Percentiles rank a stretch among this genome's conserved stretches.
These are phyloP conservation scores for Mycena belliarum DNA, from an alignment of 768 basidiomycete species.

Conservation along the genomic window DNA sequence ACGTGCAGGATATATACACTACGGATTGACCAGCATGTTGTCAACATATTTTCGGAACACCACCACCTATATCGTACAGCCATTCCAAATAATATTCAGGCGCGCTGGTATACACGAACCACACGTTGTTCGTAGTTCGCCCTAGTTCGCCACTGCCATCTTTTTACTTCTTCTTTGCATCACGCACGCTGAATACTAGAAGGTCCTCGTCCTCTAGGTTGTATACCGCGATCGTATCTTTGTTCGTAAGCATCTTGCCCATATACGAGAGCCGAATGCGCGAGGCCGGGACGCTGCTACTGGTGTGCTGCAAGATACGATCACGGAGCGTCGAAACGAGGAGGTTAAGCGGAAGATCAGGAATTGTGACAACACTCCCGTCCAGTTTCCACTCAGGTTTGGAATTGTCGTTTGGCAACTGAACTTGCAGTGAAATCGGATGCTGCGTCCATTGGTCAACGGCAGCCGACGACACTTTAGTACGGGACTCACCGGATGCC, in stretches of 20 bases:
- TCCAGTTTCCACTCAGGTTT: slow-evolving; percentile 95
- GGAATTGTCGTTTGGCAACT: slow-evolving; percentile 77
- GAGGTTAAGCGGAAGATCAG: slow-evolving; percentile 81
- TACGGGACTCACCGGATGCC: slow-evolving; percentile 69
- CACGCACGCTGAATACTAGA: slow-evolving; percentile 74
- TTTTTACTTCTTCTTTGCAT: slow-evolving; percentile 68
- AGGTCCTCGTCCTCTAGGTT: slow-evolving; percentile 93
- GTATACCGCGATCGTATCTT: slow-evolving; percentile 78
- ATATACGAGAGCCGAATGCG: slow-evolving; percentile 77
- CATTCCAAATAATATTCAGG: background rate
- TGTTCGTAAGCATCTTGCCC: slow-evolving; percentile 87
- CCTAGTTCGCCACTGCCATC: background rate
- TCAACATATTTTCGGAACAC: slow-evolving; percentile 9
- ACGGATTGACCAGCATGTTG: slow-evolving; percentile 18
- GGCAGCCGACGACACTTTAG: background rate
- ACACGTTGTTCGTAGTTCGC: too few relatives aligned
- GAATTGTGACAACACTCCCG: slow-evolving; percentile 73
- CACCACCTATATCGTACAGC: background rate
- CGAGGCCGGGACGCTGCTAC: slow-evolving; percentile 77
- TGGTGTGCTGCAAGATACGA: slow-evolving; percentile 77
- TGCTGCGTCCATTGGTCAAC: slow-evolving; percentile 45
- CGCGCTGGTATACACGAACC: too few relatives aligned
- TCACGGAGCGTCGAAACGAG: slow-evolving; percentile 90
- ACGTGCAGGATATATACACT: background rate
- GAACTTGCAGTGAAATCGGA: slow-evolving; percentile 82